Base-by-base conservation (phyloP, 139 green algal species). In the Microglena sp. region DNA sequence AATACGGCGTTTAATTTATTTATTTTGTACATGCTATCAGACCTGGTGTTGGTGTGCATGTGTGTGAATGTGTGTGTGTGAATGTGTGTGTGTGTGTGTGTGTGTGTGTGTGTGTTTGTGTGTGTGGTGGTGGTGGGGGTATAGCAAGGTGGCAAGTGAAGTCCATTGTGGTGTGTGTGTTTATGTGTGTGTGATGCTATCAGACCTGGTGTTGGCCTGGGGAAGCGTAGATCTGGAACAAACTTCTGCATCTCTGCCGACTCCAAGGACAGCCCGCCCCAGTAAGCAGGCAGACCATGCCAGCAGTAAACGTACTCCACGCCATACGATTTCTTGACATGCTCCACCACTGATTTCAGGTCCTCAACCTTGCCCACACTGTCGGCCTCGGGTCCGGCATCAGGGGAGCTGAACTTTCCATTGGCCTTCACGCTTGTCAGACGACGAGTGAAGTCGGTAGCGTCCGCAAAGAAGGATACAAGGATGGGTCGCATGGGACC, bases 221-320 rank as follows among this genome's bases (percentile, higher is more conserved):
- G n/a, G n/a, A n/a, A n/a, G n/a, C n/a, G n/a, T n/a, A n/a, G n/a
- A n/a, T n/a, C n/a, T n/a, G n/a, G n/a, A n/a, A n/a, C n/a, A n/a
- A n/a, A n/a, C n/a, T n/a, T n/a, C n/a, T n/a, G n/a, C n/a, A n/a
- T n/a, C n/a, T n/a, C n/a, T n/a, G n/a, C n/a, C n/a, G n/a, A n/a
- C n/a, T n/a, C n/a, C n/a, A 33, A 24, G 24, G 2, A 32, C 43
- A 26, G 28, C 2, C 32, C 90, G 5, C 78, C 83, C 92, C 92
- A 98, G 77, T 98, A 98, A 7, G 86, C 92, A 1, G 89, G 83
- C 70, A 98, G 77, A 18, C 85, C 89, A 67, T 98, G 92, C 92
- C 92, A 98, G 75, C 87, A 93, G 82, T 95, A 95, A n/a, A 98
- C 65, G 63, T 86, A 88, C 1, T 78, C 31, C 40, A 96, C 4